Evolutionary conservation across 2,329 filamentous ascomycete species (phyloP).

Genomic region (Diplodia mutila): DNA sequence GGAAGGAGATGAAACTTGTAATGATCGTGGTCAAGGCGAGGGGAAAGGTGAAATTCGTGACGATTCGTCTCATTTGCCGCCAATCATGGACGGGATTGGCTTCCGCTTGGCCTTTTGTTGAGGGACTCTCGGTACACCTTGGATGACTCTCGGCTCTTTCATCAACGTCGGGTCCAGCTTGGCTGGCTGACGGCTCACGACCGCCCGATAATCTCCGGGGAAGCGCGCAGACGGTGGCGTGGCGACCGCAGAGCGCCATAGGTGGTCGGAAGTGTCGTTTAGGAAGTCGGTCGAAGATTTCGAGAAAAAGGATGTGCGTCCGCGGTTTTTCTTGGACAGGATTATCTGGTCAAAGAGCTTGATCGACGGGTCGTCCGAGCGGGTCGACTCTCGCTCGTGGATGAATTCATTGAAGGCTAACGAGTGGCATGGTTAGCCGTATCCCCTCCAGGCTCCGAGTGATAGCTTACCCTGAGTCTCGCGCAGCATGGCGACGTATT

Average conservation of each 20-base stretch:
- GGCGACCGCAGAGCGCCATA: slow-evolving; percentile 71
- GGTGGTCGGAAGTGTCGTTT: slow-evolving; percentile 73
- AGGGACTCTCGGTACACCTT: slow-evolving; percentile 74
- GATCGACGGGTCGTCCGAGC: slow-evolving; percentile 65
- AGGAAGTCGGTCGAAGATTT: slow-evolving; percentile 67
- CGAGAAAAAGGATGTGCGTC: slow-evolving; percentile 67
- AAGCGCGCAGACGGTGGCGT: slow-evolving; percentile 59
- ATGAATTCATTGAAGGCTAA: slow-evolving; percentile 80
- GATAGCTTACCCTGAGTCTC: slow-evolving; percentile 61
- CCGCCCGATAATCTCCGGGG: slow-evolving; percentile 57
- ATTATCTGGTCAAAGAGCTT: slow-evolving; percentile 85
- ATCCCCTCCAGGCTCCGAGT: neutral
- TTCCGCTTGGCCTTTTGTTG: slow-evolving; percentile 54
- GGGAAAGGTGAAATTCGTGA: slow-evolving; percentile 8
- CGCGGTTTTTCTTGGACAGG: slow-evolving; percentile 73
- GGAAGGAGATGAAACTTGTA: slow-evolving; percentile 9
- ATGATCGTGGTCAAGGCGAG: slow-evolving; percentile 18
- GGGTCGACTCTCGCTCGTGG: slow-evolving; percentile 73
- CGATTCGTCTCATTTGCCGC: slow-evolving; percentile 27
- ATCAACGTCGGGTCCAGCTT: slow-evolving; percentile 85
- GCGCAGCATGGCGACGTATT: slow-evolving; percentile 65
- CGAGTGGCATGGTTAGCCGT: neutral
- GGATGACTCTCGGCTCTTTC: slow-evolving; percentile 88
- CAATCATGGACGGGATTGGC: slow-evolving; percentile 51
- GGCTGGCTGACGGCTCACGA: slow-evolving; percentile 65